These are phyloP conservation scores for Myxozyma nipponensis DNA, from an alignment of 805 yeast species.

Conservation along the genomic window DNA sequence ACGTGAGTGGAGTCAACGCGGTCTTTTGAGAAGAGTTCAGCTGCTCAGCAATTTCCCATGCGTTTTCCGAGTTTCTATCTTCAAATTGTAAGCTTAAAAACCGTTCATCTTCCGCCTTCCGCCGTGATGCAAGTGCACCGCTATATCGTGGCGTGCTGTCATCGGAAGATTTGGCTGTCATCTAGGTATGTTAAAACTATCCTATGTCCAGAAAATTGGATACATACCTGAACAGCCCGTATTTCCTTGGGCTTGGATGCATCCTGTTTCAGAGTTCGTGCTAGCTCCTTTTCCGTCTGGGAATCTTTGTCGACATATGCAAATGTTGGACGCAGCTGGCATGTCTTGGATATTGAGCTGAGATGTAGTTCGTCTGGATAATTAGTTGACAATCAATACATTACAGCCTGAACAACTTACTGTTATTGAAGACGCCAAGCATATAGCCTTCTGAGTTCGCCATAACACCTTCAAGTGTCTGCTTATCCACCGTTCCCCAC, in stretches of 20 bases:
- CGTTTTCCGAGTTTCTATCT: constrained; percentile 38
- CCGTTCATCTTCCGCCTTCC: constrained; percentile 59
- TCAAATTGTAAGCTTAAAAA: constrained; percentile 45
- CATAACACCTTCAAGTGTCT: constrained; percentile 65
- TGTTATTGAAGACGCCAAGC: constrained; percentile 43
- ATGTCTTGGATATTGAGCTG: constrained; percentile 59
- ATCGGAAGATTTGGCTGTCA: constrained; percentile 63
- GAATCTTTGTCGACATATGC: constrained; percentile 63
- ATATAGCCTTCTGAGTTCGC: constrained; percentile 36
- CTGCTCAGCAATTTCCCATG: constrained; percentile 35
- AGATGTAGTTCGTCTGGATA: constrained; percentile 49
- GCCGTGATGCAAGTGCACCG: constrained; percentile 65
- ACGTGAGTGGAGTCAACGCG: constrained; percentile 22
- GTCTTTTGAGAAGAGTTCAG: constrained; percentile 25
- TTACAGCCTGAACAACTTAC: constrained; percentile 21
- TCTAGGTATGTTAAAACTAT: constrained; percentile 27
- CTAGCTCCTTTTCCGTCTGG: constrained; percentile 44
- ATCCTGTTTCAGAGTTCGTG: constrained; percentile 42
- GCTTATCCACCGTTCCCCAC: constrained; percentile 61
- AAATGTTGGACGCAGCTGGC: constrained; percentile 80
- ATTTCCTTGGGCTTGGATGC: constrained; percentile 44
- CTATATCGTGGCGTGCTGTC: constrained; percentile 60
- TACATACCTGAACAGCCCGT: constrained; percentile 54
- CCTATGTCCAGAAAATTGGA: not conserved
- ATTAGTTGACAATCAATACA: not conserved